Percentiles rank a stretch among this genome's conserved stretches.
phyloP scores from a whole-genome alignment of 805 yeast species.

The Candida namnaoensis region DNA sequence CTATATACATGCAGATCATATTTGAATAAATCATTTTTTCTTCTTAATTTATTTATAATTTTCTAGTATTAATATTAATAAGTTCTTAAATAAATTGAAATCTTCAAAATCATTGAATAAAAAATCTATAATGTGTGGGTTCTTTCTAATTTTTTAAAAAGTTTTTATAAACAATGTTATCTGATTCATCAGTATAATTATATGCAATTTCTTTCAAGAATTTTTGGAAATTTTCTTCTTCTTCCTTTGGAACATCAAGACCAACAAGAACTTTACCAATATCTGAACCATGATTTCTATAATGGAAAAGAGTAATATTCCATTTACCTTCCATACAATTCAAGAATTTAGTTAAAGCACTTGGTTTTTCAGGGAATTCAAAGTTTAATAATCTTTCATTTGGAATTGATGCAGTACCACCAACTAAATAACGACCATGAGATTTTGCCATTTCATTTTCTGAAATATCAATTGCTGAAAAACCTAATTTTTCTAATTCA shows the following conservation, averaged over 20 bases:
- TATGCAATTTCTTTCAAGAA: constrained; percentile 72
- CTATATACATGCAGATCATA: too few species aligned
- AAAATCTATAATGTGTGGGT: too few species aligned
- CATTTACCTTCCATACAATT: constrained; percentile 64
- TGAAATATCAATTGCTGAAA: constrained; percentile 75
- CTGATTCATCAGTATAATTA: constrained; percentile 71
- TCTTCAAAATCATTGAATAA: too few species aligned
- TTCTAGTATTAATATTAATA: too few species aligned
- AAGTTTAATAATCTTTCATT: constrained; percentile 76
- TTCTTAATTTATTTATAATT: too few species aligned
- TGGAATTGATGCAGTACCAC: constrained; percentile 71
- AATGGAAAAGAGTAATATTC: constrained; percentile 93
- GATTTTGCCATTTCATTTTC: constrained; percentile 92
- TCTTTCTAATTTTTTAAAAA: constrained; percentile 51
- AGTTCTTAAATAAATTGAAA: too few species aligned
- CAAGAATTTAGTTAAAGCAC: constrained; percentile 80
- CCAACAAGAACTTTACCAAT: constrained; percentile 91
- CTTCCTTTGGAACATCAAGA: constrained; percentile 70
- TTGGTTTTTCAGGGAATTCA: constrained; percentile 97
- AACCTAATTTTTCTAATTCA: constrained; percentile 53
- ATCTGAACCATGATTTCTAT: constrained; percentile 95
- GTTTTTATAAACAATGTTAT: constrained; percentile 77
- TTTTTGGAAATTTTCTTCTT: constrained; percentile 51
- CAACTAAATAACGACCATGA: constrained; percentile 93
- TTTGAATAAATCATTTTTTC: too few species aligned